These are phyloP conservation scores for Endocalyx cinctus DNA, from an alignment of 2,329 filamentous ascomycete genomes.

Conservation along the genomic window DNA sequence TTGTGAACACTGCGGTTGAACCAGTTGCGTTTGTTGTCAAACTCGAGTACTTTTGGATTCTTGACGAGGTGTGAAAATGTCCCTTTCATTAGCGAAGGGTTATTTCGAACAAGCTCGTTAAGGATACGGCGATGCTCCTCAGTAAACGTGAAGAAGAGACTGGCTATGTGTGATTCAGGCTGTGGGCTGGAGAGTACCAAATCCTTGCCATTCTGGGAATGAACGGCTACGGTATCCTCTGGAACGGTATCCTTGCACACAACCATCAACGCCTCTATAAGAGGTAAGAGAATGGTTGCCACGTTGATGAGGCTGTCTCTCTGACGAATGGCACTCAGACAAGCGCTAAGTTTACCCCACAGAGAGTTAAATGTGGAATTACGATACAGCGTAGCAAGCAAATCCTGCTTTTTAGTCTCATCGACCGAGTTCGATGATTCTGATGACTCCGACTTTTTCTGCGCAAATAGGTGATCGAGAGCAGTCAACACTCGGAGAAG, in stretches of 20 bases:
- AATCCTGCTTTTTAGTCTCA: conserved; percentile 68
- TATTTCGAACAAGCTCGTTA: conserved; percentile 95
- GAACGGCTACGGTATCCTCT: conserved; percentile 54
- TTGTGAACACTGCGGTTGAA: conserved; percentile 91
- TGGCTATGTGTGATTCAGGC: conserved; percentile 78
- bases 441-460: conserved; percentile 50
- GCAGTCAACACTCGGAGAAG: conserved; percentile 87
- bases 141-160: conserved; percentile 93
- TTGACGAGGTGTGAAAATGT: conserved; percentile 95
- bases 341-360: conserved; percentile 89
- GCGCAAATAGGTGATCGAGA: conserved; percentile 90
- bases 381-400: conserved; percentile 84
- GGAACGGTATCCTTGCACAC: conserved; percentile 96
- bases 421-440: conserved; percentile 47
- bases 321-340: conserved; percentile 80
- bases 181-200: conserved; percentile 70
- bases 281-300: conserved; percentile 86
- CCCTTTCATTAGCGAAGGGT: conserved; percentile 97
- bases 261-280: conserved; percentile 97
- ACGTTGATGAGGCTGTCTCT: conserved; percentile 96
- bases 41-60: conserved; percentile 97
- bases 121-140: conserved; percentile 96
- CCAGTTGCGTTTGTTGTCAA: conserved; percentile 99
- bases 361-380: conserved; percentile 84
- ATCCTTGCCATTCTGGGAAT: conserved; percentile 55